Base-by-base conservation (phyloP, 306 rosid species). In the Fragaria ananassa region DNA sequence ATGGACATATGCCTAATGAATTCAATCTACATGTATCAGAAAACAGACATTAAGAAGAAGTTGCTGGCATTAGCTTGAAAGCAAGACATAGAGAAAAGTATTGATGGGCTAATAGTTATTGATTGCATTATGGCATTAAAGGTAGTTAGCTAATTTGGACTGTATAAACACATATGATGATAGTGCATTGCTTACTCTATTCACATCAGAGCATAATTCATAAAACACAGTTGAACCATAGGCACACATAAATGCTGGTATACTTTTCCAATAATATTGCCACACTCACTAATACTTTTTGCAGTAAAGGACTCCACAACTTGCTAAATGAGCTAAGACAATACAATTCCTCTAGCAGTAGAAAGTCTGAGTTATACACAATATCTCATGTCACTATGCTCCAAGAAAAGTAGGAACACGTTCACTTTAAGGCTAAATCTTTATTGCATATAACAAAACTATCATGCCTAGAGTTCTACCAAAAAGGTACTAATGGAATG, bases 1-100 rank as follows among this genome's bases (percentile, higher is more conserved):
- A 84, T 74, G 61, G 88, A 76, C 90, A 87, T 79, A 62, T 87
- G 90, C 77, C 76, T 82, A 21, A 79, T 47, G 80, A 87, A 87
- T 65, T 82, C 83, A 80, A 87, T 82, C 90, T 87, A 86, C 79
- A 79, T 47, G n/a, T 5, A 70, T 72, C 61, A 53, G 53, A 75
- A 74, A 60, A 5, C 7, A 68, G 35, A 53, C 57, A 63, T 70
- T 49, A 69, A 45, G 68, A 69, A 50, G 68, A 75, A 29, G 17
- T 65, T 65, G n/a, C 10, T 9, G 8, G 60, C 68, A 68, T 21
- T 71, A 51, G 45, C 47, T 44, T 77, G 6, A 29, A 47, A 3
- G 14, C 21, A 9, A 68, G 18, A 53, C 39, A 25, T 4, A 13
- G 13, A 35, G 23, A 57, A 17, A 44, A 45, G 12, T 5, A 8